These are phyloP conservation scores for Aulographum hederae DNA, from an alignment of 2,329 filamentous ascomycete genomes.

Conservation along the genomic window DNA sequence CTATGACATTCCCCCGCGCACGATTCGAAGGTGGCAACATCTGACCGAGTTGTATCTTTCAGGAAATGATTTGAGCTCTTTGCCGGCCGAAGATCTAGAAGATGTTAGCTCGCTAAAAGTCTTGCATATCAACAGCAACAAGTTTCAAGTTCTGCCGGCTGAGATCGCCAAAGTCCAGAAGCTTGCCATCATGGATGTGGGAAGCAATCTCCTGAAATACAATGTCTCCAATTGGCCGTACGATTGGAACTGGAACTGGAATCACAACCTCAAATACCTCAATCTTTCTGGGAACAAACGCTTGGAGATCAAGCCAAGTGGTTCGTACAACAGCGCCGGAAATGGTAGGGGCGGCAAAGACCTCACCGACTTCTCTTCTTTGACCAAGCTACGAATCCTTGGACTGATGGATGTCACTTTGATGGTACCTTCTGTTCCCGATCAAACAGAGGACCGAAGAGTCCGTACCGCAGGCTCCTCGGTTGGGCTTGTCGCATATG, in stretches of 20 bases:
- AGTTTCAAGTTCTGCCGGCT: conserved; percentile 89
- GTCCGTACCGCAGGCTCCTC: conserved; percentile 93
- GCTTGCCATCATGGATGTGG: conserved; percentile 79
- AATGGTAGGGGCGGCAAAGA: conserved; percentile 38
- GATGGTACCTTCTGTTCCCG: conserved; percentile 80
- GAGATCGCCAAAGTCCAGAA: conserved; percentile 90
- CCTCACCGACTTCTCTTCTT: conserved; percentile 76
- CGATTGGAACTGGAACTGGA: conserved; percentile 99
- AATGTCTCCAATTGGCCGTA: conserved; percentile 98
- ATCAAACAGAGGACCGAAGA: conserved; percentile 86
- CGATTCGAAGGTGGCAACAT: conserved; percentile 76
- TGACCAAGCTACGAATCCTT: conserved; percentile 69
- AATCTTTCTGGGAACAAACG: conserved; percentile 95
- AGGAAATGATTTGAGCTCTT: conserved; percentile 77
- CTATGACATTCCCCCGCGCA: conserved; percentile 76
- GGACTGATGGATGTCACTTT: conserved; percentile 97
- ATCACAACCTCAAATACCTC: conserved; percentile 82
- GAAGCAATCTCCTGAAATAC: conserved; percentile 91
- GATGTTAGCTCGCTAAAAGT: conserved; percentile 75
- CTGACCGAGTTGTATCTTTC: conserved; percentile 86
- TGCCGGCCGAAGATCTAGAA: conserved; percentile 87
- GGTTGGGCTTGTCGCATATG: conserved; percentile 80
- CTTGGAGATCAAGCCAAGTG: conserved; percentile 65
- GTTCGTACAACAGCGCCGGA: conserved; percentile 32
- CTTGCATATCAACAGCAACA: conserved; percentile 91